Base-by-base conservation (phyloP, 2,329 filamentous ascomycete genomes). In the Simplicillium sp. region DNA sequence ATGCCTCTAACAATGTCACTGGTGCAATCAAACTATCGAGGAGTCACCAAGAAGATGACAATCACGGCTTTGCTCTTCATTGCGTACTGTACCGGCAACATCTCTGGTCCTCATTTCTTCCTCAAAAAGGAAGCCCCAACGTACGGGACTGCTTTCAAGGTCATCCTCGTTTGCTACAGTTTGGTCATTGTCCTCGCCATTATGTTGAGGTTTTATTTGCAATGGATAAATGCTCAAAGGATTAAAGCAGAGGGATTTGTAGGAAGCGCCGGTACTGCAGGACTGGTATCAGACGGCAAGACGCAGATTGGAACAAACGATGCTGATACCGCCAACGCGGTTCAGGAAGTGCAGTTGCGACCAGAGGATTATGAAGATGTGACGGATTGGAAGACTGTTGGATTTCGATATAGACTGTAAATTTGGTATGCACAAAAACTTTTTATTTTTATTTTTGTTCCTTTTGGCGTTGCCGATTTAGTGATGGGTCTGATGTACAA, bases 21-120 rank as follows among this genome's bases (percentile, higher is more conserved):
- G 1, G 67, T 76, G 3, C 70, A 73, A 50, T 64, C 70, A 13
- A 77, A 78, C 50, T 73, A 68, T 47, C 65, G 68, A 11, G 74
- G 74, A 13, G 69, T 75, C 15, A 75, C 73, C 28, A 78, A 78
- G 61, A 78, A 77, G 55, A 73, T 75, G 65, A 75, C 73, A 7
- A 68, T 77, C 41, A 77, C 71, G 2, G 71, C 71, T 0, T 49
- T 77, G 48, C 54, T 77, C 4, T 76, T 78, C 46, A 50, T 76
- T 9, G 68, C 66, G 3, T 78, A 77, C 48, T 77, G 73, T 40
- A 55, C 64, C 1, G 74, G 74, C 2, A 78, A 77, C 44, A 75
- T 78, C 36, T 60, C 63, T 1, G 73, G 74, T 0, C 74, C 75
- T 3, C 73, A 77, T 35, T 66, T 77, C 48, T 79, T 77, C 53